Conservation (phyloP, 169 alveolate species). For the Plasmodium chabaudi region DNA sequence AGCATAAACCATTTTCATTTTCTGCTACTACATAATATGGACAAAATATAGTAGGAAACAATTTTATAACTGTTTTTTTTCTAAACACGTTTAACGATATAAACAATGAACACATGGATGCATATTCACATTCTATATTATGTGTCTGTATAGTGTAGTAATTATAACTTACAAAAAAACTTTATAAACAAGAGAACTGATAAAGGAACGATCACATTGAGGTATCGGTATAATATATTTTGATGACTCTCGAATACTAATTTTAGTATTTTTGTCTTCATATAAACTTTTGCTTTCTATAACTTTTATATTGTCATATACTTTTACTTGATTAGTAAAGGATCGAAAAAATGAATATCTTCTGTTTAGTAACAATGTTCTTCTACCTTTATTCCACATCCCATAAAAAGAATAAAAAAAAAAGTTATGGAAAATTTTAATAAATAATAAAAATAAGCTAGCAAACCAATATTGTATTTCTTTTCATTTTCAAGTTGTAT, state of each 20-base stretch:
- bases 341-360: conserved; percentile 44
- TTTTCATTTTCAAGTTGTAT: conserved; percentile 12
- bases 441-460: neutral
- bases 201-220: conserved; percentile 69
- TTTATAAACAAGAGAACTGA: conserved; percentile 53
- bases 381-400: conserved; percentile 71
- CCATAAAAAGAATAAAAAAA: conserved; percentile 28
- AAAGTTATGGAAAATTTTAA: conserved; percentile 8
- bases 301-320: conserved; percentile 60
- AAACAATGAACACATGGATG: neutral
- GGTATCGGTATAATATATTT: conserved; percentile 72
- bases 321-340: conserved; percentile 58
- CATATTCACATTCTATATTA: neutral
- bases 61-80: neutral
- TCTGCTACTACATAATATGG: neutral
- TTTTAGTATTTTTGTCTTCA: conserved; percentile 71
- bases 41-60: neutral
- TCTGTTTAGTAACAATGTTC: conserved; percentile 28
- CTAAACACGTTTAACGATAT: neutral
- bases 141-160: conserved; percentile 1
- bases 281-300: conserved; percentile 62
- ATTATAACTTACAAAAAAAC: conserved; percentile 33
- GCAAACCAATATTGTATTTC: conserved; percentile 5
- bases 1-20: conserved; percentile 2
- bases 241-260: conserved; percentile 65